A percentile compares a stretch with the other conserved stretches of the same genome.
These are phyloP conservation scores for Jamesozyma piceae DNA, from an alignment of 805 yeast species.

Conservation along the genomic window DNA sequence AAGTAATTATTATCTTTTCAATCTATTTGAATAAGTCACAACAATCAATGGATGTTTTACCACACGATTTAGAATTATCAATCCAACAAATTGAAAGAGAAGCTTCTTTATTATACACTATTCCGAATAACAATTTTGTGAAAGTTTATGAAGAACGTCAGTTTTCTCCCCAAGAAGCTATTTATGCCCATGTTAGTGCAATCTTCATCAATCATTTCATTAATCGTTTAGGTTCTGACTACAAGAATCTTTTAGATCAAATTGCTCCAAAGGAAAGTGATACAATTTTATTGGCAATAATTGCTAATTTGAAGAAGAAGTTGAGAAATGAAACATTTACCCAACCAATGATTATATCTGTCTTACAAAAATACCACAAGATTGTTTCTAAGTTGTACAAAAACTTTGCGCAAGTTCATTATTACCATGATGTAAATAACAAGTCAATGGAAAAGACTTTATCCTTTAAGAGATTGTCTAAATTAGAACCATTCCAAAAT, in stretches of 20 bases:
- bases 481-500: slow-evolving; percentile 61
- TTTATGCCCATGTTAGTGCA: slow-evolving; percentile 88
- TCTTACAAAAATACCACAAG: slow-evolving; percentile 58
- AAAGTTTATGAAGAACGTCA: slow-evolving; percentile 61
- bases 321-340: slow-evolving; percentile 90
- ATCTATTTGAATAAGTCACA: slow-evolving; percentile 65
- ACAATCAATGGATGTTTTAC: slow-evolving; percentile 33
- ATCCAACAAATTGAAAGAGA: slow-evolving; percentile 87
- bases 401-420: slow-evolving; percentile 85
- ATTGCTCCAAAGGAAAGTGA: slow-evolving; percentile 53
- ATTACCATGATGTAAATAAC: slow-evolving; percentile 42
- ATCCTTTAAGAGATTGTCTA: slow-evolving; percentile 78
- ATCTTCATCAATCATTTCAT: slow-evolving; percentile 90
- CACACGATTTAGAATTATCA: slow-evolving; percentile 46
- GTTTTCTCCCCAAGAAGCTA: slow-evolving; percentile 86
- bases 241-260: slow-evolving; percentile 54
- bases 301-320: slow-evolving; percentile 74
- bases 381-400: slow-evolving; percentile 77
- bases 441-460: slow-evolving; percentile 56
- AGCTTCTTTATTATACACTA: slow-evolving; percentile 82
- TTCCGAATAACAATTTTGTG: slow-evolving; percentile 79
- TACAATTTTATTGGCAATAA: slow-evolving; percentile 58
- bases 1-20: slow-evolving; percentile 79
- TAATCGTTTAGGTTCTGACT: slow-evolving; percentile 89
- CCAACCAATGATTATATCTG: slow-evolving; percentile 69